Percentiles rank a stretch among this genome's conserved stretches.
Conservation (phyloP, 2,329 filamentous ascomycete species). For the Metarhizium rileyi region DNA sequence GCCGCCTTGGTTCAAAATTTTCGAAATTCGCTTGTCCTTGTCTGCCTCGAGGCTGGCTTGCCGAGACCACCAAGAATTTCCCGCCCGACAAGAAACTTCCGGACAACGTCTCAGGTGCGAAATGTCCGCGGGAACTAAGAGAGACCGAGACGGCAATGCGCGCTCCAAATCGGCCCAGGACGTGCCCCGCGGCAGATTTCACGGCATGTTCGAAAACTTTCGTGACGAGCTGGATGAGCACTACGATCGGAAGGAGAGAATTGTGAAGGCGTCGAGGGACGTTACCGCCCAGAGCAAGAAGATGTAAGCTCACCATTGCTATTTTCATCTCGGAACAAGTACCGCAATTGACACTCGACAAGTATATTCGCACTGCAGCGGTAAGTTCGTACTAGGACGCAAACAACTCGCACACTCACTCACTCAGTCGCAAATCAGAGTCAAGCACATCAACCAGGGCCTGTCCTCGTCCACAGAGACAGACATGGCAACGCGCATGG, state of each 20-base stretch:
- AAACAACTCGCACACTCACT: too few relatives aligned
- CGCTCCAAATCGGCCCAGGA: conserved; percentile 28
- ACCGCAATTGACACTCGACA: too few relatives aligned
- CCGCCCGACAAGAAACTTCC: too few relatives aligned
- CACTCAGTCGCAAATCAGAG: conserved; percentile 40
- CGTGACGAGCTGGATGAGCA: conserved; percentile 86
- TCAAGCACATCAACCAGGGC: conserved; percentile 50
- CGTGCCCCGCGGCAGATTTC: conserved; percentile 36
- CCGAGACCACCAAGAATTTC: too few relatives aligned
- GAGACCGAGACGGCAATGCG: conserved; percentile 41
- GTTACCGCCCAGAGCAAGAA: conserved; percentile 95
- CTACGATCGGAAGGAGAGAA: conserved; percentile 80
- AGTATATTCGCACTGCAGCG: conserved; percentile 30
- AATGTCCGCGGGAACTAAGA: conserved; percentile 38
- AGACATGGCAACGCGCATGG: conserved; percentile 59
- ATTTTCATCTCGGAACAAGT: fast-evolving
- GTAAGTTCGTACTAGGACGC: conserved; percentile 16
- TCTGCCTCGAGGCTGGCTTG: too few relatives aligned
- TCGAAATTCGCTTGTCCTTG: too few relatives aligned
- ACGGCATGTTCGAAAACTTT: conserved; percentile 76
- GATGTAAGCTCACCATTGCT: conserved; percentile 53
- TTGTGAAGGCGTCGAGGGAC: conserved; percentile 85
- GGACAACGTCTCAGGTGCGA: background rate
- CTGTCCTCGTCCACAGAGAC: conserved; percentile 61
- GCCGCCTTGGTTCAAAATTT: too few relatives aligned